Conservation (phyloP, 2,329 filamentous ascomycete genomes). For the Aspergillus eucalypticola region DNA sequence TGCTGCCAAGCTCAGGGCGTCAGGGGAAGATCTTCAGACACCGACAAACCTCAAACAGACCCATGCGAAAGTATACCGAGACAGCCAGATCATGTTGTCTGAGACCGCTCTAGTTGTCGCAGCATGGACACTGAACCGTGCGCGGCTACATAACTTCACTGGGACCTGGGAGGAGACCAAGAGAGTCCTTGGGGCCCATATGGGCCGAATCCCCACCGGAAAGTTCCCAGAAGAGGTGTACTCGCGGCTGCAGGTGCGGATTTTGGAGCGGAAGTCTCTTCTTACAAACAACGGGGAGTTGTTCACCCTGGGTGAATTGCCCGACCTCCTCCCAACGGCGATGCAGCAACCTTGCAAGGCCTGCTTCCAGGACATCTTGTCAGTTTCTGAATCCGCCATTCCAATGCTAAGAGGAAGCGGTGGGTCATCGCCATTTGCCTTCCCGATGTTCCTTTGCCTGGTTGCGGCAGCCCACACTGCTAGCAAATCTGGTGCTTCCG, state of each 20-base stretch:
- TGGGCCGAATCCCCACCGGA: slow-evolving; percentile 32
- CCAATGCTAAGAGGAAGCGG: slow-evolving; percentile 21
- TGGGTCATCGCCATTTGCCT: slow-evolving; percentile 29
- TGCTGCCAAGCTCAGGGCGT: slow-evolving; percentile 36
- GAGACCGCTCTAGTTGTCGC: slow-evolving; percentile 43
- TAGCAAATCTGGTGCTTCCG: slow-evolving; percentile 10
- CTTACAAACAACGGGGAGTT: slow-evolving; percentile 39
- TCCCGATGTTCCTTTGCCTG: slow-evolving; percentile 37
- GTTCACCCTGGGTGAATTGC: slow-evolving; percentile 34
- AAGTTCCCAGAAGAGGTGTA: slow-evolving; percentile 32
- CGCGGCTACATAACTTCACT: slow-evolving; percentile 29
- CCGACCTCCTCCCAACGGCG: slow-evolving; percentile 29
- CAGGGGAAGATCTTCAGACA: slow-evolving; percentile 28
- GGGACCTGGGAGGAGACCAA: slow-evolving; percentile 32
- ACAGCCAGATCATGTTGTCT: slow-evolving; percentile 43
- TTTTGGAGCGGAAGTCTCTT: slow-evolving; percentile 36
- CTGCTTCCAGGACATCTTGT: slow-evolving; percentile 28
- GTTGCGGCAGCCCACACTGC: slow-evolving; percentile 28
- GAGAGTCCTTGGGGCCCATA: slow-evolving; percentile 29
- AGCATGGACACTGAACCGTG: slow-evolving; percentile 40
- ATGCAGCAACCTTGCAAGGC: slow-evolving; percentile 27
- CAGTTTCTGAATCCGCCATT: slow-evolving; percentile 21
- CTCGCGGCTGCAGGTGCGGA: slow-evolving; percentile 32
- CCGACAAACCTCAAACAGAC: slow-evolving; percentile 43
- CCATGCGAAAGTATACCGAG: slow-evolving; percentile 45